phyloP scores from a whole-genome alignment of 768 basidiomycete species.

The Krasilnikovozyma curviuscula region DNA sequence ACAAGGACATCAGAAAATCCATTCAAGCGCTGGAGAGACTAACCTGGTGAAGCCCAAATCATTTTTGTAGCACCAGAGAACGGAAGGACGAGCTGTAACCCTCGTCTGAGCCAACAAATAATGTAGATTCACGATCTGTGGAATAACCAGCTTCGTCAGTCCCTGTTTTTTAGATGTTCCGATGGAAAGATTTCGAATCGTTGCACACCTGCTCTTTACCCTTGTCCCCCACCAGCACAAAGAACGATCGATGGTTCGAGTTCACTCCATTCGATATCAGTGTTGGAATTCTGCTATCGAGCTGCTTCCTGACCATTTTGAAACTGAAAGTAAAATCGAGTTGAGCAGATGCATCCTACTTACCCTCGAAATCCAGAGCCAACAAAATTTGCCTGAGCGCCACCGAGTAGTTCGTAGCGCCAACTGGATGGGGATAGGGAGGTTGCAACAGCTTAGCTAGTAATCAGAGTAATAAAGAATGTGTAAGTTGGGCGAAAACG shows the following conservation, averaged over 20 bases:
- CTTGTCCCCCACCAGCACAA: conserved; percentile 88
- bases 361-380: too few relatives aligned
- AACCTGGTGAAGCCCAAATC: conserved; percentile 88
- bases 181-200: too few relatives aligned
- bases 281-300: conserved; percentile 80
- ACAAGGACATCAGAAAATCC: background rate
- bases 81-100: conserved; percentile 70
- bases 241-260: conserved; percentile 79
- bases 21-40: conserved; percentile 20
- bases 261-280: conserved; percentile 87
- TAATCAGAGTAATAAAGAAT: too few relatives aligned
- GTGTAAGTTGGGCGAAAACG: too few relatives aligned
- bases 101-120: conserved; percentile 81
- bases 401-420: too few relatives aligned
- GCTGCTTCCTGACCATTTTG: conserved; percentile 30
- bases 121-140: conserved; percentile 78
- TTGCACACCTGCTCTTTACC: conserved; percentile 62
- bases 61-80: conserved; percentile 98
- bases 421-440: too few relatives aligned
- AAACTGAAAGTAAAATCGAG: background rate
- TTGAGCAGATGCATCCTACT: too few relatives aligned
- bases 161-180: background rate
- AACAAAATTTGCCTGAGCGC: too few relatives aligned
- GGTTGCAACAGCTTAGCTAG: too few relatives aligned
- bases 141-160: background rate